Base-by-base conservation (phyloP, 192 early-diverging fungal genomes). In the Podila clonocystis region DNA sequence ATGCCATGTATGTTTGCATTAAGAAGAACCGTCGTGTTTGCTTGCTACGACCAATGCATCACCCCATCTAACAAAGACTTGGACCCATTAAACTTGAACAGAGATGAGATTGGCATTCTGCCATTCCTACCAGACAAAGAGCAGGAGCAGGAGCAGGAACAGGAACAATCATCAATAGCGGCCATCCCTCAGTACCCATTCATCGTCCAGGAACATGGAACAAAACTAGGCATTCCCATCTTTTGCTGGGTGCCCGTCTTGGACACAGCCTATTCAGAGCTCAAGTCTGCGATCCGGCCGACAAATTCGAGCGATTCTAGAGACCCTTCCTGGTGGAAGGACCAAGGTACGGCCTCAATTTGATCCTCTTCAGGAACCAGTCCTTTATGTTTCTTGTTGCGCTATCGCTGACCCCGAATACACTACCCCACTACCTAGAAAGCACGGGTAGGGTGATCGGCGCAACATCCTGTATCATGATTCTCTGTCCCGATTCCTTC, bases 401-500 rank as follows among this genome's bases (percentile, higher is more conserved):
- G 6, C 30, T 13, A 22, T 11, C 36, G 17, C 52, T 52, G 20
- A 52, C 50, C 50, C 41, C 0, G 9, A 36, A 36, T 1, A 45
- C 41, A 2, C 3, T 17, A 45, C 41, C 1, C 34, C 4, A 8
- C 9, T n/a, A 15, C 12, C n/a, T 49, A 80, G 77, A 29, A 24
- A 60, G 48, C n/a, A 15, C 66, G 41, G 28, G 30, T 5, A 28
- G 31, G 17, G 71, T 73, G 3, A 63, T 38, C 2, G 70, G 76
- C 4, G 65, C 84, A 15, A 85, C 72, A 9, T 60, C 82, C 9
- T 82, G 85, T 5, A 58, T 89, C 67, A 67, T 86, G 65, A 61
- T 89, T 0, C 58, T 89, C 34, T 87, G 84, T 34, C 85, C 88
- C n/a, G 88, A 89, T 5, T 82, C 84, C 11, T 85, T 84, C 69